These are phyloP conservation scores for Elsinoe australis DNA, from an alignment of 2,329 filamentous ascomycete genomes.

Conservation along the genomic window DNA sequence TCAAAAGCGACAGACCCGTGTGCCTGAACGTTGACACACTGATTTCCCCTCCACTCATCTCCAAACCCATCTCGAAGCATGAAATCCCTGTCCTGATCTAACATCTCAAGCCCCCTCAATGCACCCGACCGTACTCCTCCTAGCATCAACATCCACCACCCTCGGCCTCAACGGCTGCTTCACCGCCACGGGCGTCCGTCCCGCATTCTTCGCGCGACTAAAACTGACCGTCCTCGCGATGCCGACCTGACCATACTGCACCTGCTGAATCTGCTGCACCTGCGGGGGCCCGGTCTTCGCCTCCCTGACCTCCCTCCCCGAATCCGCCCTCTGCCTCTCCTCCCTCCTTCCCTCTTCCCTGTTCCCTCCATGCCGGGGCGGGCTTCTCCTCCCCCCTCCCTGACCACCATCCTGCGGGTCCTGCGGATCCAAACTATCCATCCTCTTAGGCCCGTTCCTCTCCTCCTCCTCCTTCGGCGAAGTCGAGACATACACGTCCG, in stretches of 20 bases:
- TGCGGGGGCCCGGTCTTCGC: too few species aligned
- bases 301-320: too few species aligned
- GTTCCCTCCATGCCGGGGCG: background rate
- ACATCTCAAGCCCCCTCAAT: constrained; percentile 23
- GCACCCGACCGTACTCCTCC: constrained; percentile 29
- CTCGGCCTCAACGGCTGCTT: constrained; percentile 28
- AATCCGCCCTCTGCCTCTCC: background rate
- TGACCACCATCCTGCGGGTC: too few species aligned
- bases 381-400: background rate
- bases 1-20: too few species aligned
- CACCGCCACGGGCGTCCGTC: constrained; percentile 20
- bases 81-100: too few species aligned
- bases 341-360: background rate
- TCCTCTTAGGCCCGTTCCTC: constrained; percentile 12
- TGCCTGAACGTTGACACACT: too few species aligned
- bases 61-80: too few species aligned
- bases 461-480: constrained; percentile 7
- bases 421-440: constrained; percentile 7
- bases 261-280: background rate
- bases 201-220: background rate
- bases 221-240: constrained; percentile 10
- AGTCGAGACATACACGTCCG: too few species aligned
- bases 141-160: constrained; percentile 28
- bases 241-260: constrained; percentile 1
- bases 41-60: too few species aligned